Evolutionary conservation across 2,329 filamentous ascomycete species (phyloP), one percentile per base, ranked within the genome.

Genomic region (Colletotrichum euphorbiae): DNA sequence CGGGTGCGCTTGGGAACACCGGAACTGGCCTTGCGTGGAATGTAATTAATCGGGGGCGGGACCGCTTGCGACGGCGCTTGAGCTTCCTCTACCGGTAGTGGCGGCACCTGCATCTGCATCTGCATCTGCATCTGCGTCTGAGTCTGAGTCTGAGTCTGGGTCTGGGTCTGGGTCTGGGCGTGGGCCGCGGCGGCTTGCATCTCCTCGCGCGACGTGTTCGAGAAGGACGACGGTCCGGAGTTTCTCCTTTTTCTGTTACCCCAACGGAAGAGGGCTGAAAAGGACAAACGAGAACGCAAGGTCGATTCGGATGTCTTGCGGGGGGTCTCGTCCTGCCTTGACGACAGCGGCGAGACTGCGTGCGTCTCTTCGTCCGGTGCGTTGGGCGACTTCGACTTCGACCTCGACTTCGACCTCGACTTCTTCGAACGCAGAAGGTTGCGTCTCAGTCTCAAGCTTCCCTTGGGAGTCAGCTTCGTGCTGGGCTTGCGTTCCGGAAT

Each of bases 181-280:
- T 60, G 19, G 5, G 65, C 65, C 19, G 72, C 72, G 33, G 73
- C 77, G 12, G 78, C 79, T 54, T 83, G 80, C 84, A 97, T 95
- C 15, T 94, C 97, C 75, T 97, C 94, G 71, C 94, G 88, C 1
- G 94, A 97, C 0, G 93, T 93, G 74, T 97, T 97, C 4, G 93
- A 94, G 76, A 97, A 96, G n/a, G 94, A 94, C 0, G 93, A 91
- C 3, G 91, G 85, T 76, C 84, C 70, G 76, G 86, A 79, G 75
- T 81, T 75, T 78, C 88, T 79, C 80, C 86, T 83, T 77, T 82
- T 84, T 83, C 87, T 82, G 80, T 83, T 85, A 31, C 87, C 87
- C 77, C 91, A 91, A 73, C 88, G 89, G 79, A 98, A 93, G 40
- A 98, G 87, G 0, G 92, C 90, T 4, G 89, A 88, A 83, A 94